These are phyloP conservation scores for Sphaerostilbella broomeana DNA, from an alignment of 2,329 filamentous ascomycete genomes.

Conservation along the genomic window DNA sequence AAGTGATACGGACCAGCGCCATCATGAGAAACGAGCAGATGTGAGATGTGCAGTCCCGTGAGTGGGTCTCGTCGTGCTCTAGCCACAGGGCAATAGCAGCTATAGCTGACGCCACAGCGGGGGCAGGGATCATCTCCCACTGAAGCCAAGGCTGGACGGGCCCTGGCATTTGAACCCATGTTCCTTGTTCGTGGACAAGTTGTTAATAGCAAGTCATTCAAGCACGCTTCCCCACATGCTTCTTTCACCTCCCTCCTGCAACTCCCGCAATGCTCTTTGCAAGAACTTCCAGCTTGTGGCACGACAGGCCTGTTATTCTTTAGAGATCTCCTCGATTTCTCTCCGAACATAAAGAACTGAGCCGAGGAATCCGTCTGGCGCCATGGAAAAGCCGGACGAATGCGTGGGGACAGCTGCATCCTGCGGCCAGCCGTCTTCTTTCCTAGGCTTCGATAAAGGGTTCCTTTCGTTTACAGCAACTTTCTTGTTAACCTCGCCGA, in stretches of 20 bases:
- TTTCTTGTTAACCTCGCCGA: conserved; percentile 15
- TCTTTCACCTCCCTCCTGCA: conserved; percentile 4
- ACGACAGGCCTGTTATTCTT: conserved; percentile 1
- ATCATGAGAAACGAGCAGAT: conserved; percentile 5
- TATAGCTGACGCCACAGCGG: conserved; percentile 11
- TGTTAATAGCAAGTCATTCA: conserved; percentile 13
- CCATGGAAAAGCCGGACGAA: conserved; percentile 9
- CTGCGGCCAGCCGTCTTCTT: conserved; percentile 5
- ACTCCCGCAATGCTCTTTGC: conserved; percentile 10
- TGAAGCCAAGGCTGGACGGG: no score
- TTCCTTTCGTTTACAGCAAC: conserved; percentile 23
- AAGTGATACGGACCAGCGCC: neutral
- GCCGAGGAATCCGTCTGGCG: neutral
- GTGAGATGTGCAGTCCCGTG: conserved; percentile 10
- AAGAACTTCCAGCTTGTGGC: conserved; percentile 3
- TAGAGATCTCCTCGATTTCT: neutral
- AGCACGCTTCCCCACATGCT: conserved; percentile 13
- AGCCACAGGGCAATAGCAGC: conserved; percentile 1
- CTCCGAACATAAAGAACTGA: neutral
- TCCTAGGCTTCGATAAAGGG: conserved; percentile 15
- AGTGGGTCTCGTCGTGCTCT: conserved; percentile 5
- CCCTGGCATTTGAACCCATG: neutral
- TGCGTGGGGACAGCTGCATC: conserved; percentile 9
- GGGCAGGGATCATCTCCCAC: no score
- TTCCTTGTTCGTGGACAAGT: conserved; percentile 5